These are phyloP conservation scores for Magnusiomyces suaveolens DNA, from an alignment of 1,139 yeast genomes.

Conservation along the genomic window DNA sequence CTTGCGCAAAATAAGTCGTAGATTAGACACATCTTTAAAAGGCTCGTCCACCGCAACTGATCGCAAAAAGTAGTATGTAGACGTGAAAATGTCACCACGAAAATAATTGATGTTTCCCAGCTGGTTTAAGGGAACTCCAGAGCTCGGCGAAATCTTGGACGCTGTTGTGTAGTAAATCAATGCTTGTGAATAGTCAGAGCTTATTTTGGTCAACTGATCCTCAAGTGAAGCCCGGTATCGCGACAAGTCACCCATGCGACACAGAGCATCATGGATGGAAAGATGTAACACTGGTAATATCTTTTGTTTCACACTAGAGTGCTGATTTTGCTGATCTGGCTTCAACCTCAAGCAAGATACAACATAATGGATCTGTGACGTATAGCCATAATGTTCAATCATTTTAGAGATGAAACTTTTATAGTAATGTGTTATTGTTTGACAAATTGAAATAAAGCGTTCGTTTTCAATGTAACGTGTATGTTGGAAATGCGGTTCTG, in stretches of 20 bases:
- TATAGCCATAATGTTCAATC: slow-evolving; percentile 15
- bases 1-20: slow-evolving; percentile 11
- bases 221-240: slow-evolving; percentile 15
- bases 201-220: slow-evolving; percentile 4
- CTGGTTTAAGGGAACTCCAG: slow-evolving; percentile 13
- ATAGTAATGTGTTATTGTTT: slow-evolving; percentile 16
- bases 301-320: slow-evolving; percentile 4
- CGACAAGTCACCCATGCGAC: slow-evolving; percentile 21
- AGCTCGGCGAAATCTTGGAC: slow-evolving; percentile 14
- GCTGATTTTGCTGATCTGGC: neutral
- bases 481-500: neutral
- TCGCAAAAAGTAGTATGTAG: slow-evolving; percentile 14
- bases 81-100: slow-evolving; percentile 14
- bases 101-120: slow-evolving; percentile 15
- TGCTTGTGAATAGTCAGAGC: slow-evolving; percentile 17
- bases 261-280: slow-evolving; percentile 13
- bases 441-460: slow-evolving; percentile 17
- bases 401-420: slow-evolving; percentile 15
- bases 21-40: slow-evolving; percentile 10
- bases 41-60: slow-evolving; percentile 15
- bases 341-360: slow-evolving; percentile 7
- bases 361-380: slow-evolving; percentile 9
- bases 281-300: slow-evolving; percentile 6
- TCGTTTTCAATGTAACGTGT: slow-evolving; percentile 11
- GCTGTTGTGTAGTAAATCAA: slow-evolving; percentile 20